Conservation (phyloP, 768 basidiomycete genomes). For the Xerocomus brunneocitrinus region DNA sequence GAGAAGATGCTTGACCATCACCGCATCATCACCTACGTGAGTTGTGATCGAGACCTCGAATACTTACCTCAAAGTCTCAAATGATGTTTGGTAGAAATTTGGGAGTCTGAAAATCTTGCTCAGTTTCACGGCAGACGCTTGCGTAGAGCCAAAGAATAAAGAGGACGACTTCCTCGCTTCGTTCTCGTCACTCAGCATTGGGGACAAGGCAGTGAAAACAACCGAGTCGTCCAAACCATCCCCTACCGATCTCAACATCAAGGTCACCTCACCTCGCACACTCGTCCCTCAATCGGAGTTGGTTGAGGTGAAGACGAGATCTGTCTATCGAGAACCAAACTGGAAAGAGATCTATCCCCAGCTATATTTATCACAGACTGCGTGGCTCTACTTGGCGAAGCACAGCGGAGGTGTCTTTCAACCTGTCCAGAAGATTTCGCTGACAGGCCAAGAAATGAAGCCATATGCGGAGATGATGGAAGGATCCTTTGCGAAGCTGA, state of each 20-base stretch:
- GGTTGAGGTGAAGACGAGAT: slow-evolving; percentile 35
- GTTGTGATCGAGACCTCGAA: slow-evolving; percentile 16
- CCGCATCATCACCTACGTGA: slow-evolving; percentile 59
- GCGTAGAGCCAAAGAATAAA: slow-evolving; percentile 13
- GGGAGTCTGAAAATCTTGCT: slow-evolving; percentile 55
- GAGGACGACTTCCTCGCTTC: slow-evolving; percentile 26
- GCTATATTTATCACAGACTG: slow-evolving; percentile 64
- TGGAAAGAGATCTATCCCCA: slow-evolving; percentile 65
- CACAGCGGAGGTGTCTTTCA: slow-evolving; percentile 54
- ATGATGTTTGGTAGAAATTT: slow-evolving; percentile 41
- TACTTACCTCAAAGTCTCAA: background rate
- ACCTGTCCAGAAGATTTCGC: slow-evolving; percentile 43
- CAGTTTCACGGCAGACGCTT: slow-evolving; percentile 52
- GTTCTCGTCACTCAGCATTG: slow-evolving; percentile 23
- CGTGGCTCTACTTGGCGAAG: slow-evolving; percentile 53
- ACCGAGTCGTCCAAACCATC: background rate
- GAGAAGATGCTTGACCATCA: slow-evolving; percentile 53
- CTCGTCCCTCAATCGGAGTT: slow-evolving; percentile 34
- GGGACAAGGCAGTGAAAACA: background rate
- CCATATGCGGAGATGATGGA: slow-evolving; percentile 19
- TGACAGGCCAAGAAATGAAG: slow-evolving; percentile 28
- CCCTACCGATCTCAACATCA: slow-evolving; percentile 14
- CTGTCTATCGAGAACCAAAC: slow-evolving; percentile 32
- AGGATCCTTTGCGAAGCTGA: slow-evolving; percentile 23
- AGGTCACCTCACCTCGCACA: slow-evolving; percentile 21